Percentiles rank a stretch among this genome's conserved stretches.
Conservation (phyloP, 306 rosid species). For the Quercus glauca region DNA sequence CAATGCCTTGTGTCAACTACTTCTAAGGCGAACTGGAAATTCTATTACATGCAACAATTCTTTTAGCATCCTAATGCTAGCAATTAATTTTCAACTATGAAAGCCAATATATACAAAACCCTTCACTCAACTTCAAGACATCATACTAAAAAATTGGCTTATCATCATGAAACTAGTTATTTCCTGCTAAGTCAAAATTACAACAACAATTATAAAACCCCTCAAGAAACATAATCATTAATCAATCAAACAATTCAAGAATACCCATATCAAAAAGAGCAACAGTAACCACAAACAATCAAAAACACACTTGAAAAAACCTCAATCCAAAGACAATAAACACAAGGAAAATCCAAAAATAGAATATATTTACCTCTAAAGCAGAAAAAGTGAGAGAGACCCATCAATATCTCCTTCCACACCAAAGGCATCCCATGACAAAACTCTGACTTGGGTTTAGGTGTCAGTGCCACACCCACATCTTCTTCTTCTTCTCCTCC, state of each 20-base stretch:
- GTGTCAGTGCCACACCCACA: background rate
- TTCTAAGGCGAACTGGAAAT: background rate
- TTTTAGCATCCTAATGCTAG: background rate
- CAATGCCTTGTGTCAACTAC: background rate
- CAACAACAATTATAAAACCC: background rate
- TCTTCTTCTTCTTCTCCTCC: background rate
- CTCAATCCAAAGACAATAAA: background rate
- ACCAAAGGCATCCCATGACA: background rate
- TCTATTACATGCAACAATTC: too few relatives aligned
- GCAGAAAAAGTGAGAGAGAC: constrained; percentile 31
- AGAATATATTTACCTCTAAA: constrained; percentile 32
- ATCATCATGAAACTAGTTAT: background rate
- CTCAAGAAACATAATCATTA: background rate
- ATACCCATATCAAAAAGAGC: background rate
- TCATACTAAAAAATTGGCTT: background rate
- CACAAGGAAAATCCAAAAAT: background rate
- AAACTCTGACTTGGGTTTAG: background rate
- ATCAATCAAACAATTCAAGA: background rate
- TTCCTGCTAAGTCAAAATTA: background rate
- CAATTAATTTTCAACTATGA: background rate
- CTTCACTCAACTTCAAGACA: background rate
- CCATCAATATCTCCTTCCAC: constrained; percentile 1
- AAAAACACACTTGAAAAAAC: constrained; percentile 4
- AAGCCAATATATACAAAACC: background rate
- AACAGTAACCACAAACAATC: background rate